Conservation (phyloP, 345 rosid species). For the Citrus cavaleriei region DNA sequence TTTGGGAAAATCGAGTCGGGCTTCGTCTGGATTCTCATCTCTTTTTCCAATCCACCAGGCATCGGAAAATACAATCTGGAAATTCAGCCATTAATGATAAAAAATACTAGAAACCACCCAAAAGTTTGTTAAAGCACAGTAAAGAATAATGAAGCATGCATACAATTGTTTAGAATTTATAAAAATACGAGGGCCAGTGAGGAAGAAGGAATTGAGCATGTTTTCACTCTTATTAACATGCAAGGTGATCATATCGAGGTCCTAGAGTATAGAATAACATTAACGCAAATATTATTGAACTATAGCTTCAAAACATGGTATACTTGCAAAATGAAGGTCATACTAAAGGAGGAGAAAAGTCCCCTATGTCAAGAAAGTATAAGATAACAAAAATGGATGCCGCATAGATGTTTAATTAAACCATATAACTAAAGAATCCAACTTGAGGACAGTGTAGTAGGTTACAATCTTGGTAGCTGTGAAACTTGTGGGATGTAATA, state of each 20-base stretch:
- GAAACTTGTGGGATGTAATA: neutral
- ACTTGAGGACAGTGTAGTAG: neutral
- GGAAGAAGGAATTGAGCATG: neutral
- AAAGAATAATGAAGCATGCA: neutral
- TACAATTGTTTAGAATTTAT: neutral
- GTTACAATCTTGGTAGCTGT: neutral
- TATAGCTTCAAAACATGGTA: neutral
- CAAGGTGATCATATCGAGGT: neutral
- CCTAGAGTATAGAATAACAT: neutral
- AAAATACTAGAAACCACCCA: neutral
- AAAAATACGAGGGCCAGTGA: neutral
- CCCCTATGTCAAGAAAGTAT: neutral
- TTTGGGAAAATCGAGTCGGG: conserved; percentile 67
- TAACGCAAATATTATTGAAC: neutral
- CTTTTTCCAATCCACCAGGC: conserved; percentile 95
- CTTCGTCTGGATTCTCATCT: conserved; percentile 88
- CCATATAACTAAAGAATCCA: neutral
- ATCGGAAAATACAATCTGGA: conserved; percentile 88
- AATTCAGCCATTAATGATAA: neutral
- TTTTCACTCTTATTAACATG: neutral
- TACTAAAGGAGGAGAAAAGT: neutral
- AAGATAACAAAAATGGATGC: neutral
- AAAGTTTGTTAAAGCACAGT: neutral
- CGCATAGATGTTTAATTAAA: neutral
- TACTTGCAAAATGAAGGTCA: neutral